Base-by-base conservation (phyloP, 1,139 yeast species). In the Candida sanyaensis region DNA sequence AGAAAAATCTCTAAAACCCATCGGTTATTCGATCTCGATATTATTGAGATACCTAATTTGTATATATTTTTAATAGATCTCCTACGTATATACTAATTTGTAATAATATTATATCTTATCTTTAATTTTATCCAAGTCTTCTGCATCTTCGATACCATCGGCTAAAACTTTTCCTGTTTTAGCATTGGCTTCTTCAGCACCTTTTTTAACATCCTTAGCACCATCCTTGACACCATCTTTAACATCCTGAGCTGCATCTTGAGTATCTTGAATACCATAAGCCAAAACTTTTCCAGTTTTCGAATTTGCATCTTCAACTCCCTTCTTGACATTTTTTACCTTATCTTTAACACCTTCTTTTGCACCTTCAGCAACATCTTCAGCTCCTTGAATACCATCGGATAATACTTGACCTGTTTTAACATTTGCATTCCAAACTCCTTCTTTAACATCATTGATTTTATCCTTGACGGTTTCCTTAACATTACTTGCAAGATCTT, bases 151-250 rank as follows among this genome's bases (percentile, higher is more conserved):
- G 40, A 64, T 59, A 17, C 68, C 68, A 39, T 58, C 65, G 36
- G 71, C 70, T 37, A 65, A 55, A 5, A 52, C 63, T 46, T 65
- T 60, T 5, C 68, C 70, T 9, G 65, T 58, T 47, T 62, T 62
- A 39, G 61, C 56, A 50, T 64, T 60, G 33, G 56, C 61, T 31
- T 57, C 53, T 24, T 50, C 51, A 13, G 55, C 56, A n/a, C 41
- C 39, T 11, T 33, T 41, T 11, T 42, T 24, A 11, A 28, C 21
- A 26, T 17, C 41, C 10, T 42, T 28, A 2, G 32, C 42, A 8
- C 30, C 10, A n/a, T 23, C 37, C 11, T 26, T 27, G 4, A 36
- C 46, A 26, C 24, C 38, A 8, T 36, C 42, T 5, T 12, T 37
- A 6, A 26, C 28, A n/a, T 44, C 39, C 4, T 30, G 26, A 4